phyloP scores from a whole-genome alignment of 768 basidiomycete genomes.

The Calocybe gangraenosa region DNA sequence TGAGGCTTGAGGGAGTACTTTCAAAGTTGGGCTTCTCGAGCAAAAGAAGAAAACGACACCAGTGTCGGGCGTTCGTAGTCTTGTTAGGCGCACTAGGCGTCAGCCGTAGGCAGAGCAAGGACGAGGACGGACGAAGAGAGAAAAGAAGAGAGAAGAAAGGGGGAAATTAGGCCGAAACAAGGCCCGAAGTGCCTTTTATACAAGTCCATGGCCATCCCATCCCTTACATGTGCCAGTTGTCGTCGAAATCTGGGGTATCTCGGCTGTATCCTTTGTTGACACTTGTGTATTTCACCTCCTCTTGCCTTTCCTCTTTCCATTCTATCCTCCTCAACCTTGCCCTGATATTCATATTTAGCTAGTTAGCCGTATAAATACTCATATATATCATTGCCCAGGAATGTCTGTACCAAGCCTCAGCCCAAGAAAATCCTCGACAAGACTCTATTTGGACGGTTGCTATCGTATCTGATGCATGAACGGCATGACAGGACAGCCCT shows the following conservation, averaged over 20 bases:
- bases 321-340: too few relatives aligned
- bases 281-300: too few relatives aligned
- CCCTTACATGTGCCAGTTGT: too few relatives aligned
- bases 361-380: too few relatives aligned
- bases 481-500: too few relatives aligned
- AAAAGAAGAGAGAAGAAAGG: conserved; percentile 1
- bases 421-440: too few relatives aligned
- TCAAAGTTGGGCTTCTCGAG: conserved; percentile 20
- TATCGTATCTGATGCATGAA: neutral
- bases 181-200: conserved; percentile 12
- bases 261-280: conserved; percentile 11
- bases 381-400: neutral
- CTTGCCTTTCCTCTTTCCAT: too few relatives aligned
- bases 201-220: conserved; percentile 6
- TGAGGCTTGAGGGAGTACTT: conserved; percentile 25
- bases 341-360: too few relatives aligned
- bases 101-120: conserved; percentile 22
- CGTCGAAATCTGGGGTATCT: too few relatives aligned
- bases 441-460: too few relatives aligned
- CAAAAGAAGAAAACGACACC: conserved; percentile 41
- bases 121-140: conserved; percentile 8
- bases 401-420: too few relatives aligned
- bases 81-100: conserved; percentile 40
- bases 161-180: conserved; percentile 7
- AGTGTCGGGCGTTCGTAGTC: conserved; percentile 47